phyloP scores from a whole-genome alignment of 2,329 filamentous ascomycete species.

The Juglanconis juglandina region DNA sequence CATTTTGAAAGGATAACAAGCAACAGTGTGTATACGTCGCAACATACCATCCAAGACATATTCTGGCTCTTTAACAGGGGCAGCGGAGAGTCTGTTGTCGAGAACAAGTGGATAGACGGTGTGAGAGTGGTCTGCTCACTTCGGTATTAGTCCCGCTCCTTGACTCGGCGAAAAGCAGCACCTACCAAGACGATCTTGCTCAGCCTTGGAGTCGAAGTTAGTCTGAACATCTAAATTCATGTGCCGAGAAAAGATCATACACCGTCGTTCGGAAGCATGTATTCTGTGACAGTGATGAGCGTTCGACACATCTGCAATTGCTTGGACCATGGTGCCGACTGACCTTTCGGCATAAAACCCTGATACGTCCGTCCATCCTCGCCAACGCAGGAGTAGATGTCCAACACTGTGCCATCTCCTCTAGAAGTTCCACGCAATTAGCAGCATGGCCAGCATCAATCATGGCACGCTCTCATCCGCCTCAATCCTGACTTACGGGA shows the following conservation, averaged over 20 bases:
- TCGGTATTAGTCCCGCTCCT: not conserved
- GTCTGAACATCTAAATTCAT: not conserved
- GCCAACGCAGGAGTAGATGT: not conserved
- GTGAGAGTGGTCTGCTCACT: not conserved
- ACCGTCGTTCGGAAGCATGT: not conserved
- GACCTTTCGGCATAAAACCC: not conserved
- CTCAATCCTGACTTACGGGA: too few species aligned
- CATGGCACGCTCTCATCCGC: too few species aligned
- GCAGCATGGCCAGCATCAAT: too few species aligned
- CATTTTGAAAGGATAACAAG: not conserved
- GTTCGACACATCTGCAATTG: not conserved
- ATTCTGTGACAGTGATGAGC: not conserved
- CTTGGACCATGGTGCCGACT: not conserved
- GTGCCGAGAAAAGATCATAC: not conserved
- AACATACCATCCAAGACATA: not conserved
- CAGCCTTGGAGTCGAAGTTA: not conserved
- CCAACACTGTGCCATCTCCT: not conserved
- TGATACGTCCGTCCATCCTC: not conserved
- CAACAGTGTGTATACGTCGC: not conserved
- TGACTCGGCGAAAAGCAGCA: not conserved
- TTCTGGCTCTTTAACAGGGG: not conserved
- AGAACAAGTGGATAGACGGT: not conserved
- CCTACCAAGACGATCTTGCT: conserved; percentile 1
- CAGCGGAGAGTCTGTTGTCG: not conserved
- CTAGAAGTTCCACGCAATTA: not conserved